Percentiles rank a stretch among this genome's conserved stretches.
phyloP scores from a whole-genome alignment of 1,284 basidiomycete genomes.

The Sanghuangporus baumii region DNA sequence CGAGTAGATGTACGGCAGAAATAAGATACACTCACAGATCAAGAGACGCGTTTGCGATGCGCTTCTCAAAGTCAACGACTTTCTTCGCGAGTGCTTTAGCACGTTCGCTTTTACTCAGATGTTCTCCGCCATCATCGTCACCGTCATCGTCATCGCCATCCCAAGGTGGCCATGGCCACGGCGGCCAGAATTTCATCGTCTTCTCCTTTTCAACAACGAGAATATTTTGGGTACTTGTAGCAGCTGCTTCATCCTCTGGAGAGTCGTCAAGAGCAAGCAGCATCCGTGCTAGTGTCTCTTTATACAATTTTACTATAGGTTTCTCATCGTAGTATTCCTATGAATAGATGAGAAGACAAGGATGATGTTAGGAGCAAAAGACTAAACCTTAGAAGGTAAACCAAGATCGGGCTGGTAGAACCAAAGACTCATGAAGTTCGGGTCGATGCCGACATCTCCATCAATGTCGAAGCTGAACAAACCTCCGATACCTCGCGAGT shows the following conservation, averaged over 20 bases:
- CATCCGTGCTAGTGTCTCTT: constrained; percentile 62
- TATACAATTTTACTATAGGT: constrained; percentile 65
- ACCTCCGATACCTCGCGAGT: constrained; percentile 75
- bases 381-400: constrained; percentile 76
- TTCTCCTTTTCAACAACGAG: constrained; percentile 18
- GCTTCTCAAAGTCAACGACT: constrained; percentile 77
- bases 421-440: constrained; percentile 82
- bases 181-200: constrained; percentile 61
- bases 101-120: constrained; percentile 36
- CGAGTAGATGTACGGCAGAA: background rate
- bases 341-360: constrained; percentile 4
- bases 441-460: constrained; percentile 87
- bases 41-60: constrained; percentile 76
- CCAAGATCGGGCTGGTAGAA: constrained; percentile 82
- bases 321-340: constrained; percentile 91
- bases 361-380: background rate
- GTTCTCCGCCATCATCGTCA: constrained; percentile 38
- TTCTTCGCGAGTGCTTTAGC: constrained; percentile 63
- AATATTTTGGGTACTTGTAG: constrained; percentile 10
- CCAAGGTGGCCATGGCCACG: constrained; percentile 86
- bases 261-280: constrained; percentile 54
- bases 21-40: constrained; percentile 53
- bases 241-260: constrained; percentile 32
- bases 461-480: constrained; percentile 80
- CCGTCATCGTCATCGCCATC: constrained; percentile 57